phyloP scores from a whole-genome alignment of 495 filamentous ascomycete species.

The Gamarada debralockiae region DNA sequence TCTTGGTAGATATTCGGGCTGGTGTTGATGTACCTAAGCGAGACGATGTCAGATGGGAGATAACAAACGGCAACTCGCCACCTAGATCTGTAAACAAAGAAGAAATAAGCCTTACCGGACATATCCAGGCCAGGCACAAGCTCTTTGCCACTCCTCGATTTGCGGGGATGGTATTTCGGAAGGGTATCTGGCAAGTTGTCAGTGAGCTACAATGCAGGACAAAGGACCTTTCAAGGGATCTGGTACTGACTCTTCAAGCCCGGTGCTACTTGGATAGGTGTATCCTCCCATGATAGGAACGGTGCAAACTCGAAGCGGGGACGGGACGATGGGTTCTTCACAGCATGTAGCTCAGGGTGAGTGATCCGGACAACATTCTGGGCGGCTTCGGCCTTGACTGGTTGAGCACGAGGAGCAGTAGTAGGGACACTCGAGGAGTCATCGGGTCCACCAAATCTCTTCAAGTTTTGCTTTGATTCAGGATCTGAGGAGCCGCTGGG shows the following conservation, averaged over 20 bases:
- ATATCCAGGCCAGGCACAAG: constrained; percentile 20
- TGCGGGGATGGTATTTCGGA: constrained; percentile 21
- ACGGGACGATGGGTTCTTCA: constrained; percentile 1
- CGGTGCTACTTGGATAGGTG: constrained; percentile 13
- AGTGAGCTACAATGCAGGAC: background rate
- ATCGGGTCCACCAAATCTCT: constrained; percentile 3
- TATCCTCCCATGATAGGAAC: constrained; percentile 11
- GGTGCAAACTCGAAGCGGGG: constrained; percentile 14
- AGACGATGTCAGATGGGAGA: background rate
- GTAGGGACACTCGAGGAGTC: background rate
- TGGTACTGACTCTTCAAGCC: constrained; percentile 18
- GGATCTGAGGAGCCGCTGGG: background rate
- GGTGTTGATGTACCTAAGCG: constrained; percentile 12
- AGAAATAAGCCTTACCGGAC: constrained; percentile 16
- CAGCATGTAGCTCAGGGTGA: constrained; percentile 8
- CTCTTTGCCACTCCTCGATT: constrained; percentile 16
- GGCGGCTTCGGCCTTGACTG: background rate
- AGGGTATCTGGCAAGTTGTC: constrained; percentile 8
- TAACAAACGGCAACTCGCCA: no score
- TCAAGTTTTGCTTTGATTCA: constrained; percentile 3
- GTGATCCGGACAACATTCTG: constrained; percentile 11
- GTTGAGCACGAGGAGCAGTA: background rate
- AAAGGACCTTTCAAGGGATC: background rate
- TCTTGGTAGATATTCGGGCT: background rate
- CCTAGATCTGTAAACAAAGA: no score